These are phyloP conservation scores for Tolypocladium tropicale DNA, from an alignment of 2,329 filamentous ascomycete species.

Conservation along the genomic window DNA sequence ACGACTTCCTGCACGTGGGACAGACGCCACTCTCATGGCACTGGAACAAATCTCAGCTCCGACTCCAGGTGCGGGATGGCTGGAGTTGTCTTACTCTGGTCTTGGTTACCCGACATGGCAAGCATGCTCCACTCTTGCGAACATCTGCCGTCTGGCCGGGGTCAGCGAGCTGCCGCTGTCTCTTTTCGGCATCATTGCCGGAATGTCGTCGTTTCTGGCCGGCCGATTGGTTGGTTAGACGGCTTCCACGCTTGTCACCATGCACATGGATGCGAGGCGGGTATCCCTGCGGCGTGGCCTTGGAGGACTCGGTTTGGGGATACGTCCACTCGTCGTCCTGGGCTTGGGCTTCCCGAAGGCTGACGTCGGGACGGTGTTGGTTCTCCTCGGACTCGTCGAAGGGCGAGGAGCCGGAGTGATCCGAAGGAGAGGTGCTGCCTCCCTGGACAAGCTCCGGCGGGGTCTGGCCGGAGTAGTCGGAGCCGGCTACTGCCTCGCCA, in stretches of 20 bases:
- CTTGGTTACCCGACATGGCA: conserved; percentile 37
- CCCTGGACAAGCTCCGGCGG: conserved; percentile 26
- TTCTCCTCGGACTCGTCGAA: conserved; percentile 19
- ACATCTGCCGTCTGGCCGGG: conserved; percentile 37
- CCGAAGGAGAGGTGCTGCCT: conserved; percentile 29
- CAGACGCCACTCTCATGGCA: conserved; percentile 30
- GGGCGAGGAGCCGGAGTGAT: conserved; percentile 25
- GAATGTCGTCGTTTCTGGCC: conserved; percentile 26
- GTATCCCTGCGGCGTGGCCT: conserved; percentile 19
- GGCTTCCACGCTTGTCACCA: conserved; percentile 14
- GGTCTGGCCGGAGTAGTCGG: conserved; percentile 26
- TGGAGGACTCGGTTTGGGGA: conserved; percentile 22
- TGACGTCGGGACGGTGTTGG: conserved; percentile 17
- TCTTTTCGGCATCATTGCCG: conserved; percentile 22
- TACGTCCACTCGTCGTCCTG: conserved; percentile 31
- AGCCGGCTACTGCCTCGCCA: conserved; percentile 19
- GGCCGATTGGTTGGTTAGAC: conserved; percentile 10
- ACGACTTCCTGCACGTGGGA: conserved; percentile 29
- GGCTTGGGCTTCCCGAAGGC: conserved; percentile 23
- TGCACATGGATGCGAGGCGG: conserved; percentile 21
- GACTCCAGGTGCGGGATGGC: conserved; percentile 5
- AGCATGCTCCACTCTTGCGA: conserved; percentile 37
- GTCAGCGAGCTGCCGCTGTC: conserved; percentile 25
- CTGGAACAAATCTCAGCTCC: conserved; percentile 20
- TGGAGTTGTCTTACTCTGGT: conserved; percentile 29